Conservation (phyloP, 805 yeast species). For the Debaryomyces prosopidis region DNA sequence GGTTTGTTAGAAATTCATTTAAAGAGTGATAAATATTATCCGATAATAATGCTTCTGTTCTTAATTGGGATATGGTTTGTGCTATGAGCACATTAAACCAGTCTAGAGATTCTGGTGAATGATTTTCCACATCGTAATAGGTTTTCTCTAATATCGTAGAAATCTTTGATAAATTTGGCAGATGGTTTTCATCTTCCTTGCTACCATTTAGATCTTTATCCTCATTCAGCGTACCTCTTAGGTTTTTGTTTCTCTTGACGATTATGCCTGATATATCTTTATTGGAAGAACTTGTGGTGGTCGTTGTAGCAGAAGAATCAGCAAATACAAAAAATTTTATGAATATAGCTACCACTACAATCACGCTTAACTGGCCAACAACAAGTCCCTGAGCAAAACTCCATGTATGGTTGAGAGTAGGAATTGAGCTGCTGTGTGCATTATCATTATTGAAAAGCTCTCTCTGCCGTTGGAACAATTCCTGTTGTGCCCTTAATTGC, state of each 20-base stretch:
- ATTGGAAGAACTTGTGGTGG: slow-evolving; percentile 17
- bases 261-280: slow-evolving; percentile 34
- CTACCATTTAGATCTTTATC: slow-evolving; percentile 14
- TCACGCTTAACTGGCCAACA: slow-evolving; percentile 72
- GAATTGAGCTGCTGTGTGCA: neutral
- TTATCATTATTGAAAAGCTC: slow-evolving; percentile 19
- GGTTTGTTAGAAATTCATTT: slow-evolving; percentile 60
- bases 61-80: slow-evolving; percentile 80
- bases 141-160: slow-evolving; percentile 79
- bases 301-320: slow-evolving; percentile 51
- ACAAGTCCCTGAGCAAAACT: slow-evolving; percentile 78
- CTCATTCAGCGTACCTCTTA: slow-evolving; percentile 5
- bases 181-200: slow-evolving; percentile 12
- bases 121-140: slow-evolving; percentile 85
- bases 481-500: slow-evolving; percentile 29
- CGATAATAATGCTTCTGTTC: slow-evolving; percentile 83
- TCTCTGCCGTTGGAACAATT: slow-evolving; percentile 27
- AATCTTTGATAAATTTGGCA: slow-evolving; percentile 18
- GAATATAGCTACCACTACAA: slow-evolving; percentile 60
- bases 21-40: slow-evolving; percentile 84
- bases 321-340: slow-evolving; percentile 77
- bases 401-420: slow-evolving; percentile 35
- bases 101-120: slow-evolving; percentile 86
- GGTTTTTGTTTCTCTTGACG: slow-evolving; percentile 30
- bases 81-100: slow-evolving; percentile 97